phyloP scores from a whole-genome alignment of 495 filamentous ascomycete genomes.

The Daldinia vernicosa region DNA sequence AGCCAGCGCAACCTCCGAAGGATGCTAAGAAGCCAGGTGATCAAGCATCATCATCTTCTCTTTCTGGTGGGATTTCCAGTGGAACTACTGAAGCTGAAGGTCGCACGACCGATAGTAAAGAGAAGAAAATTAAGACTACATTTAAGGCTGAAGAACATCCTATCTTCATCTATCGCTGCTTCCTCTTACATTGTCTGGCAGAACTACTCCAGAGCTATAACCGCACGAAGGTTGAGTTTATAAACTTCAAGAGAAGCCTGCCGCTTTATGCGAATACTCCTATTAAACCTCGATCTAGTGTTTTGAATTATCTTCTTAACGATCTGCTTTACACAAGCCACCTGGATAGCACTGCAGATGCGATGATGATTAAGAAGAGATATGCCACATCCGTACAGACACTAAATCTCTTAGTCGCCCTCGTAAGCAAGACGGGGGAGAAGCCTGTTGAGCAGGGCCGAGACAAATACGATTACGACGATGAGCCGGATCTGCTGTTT shows the following conservation, averaged over 20 bases:
- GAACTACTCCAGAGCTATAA: slow-evolving; percentile 95
- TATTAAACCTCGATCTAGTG: slow-evolving; percentile 90
- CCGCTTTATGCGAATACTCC: slow-evolving; percentile 82
- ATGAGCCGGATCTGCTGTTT: slow-evolving; percentile 88
- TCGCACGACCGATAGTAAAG: slow-evolving; percentile 52
- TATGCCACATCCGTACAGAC: slow-evolving; percentile 84
- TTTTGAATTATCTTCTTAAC: slow-evolving; percentile 92
- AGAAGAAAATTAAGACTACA: slow-evolving; percentile 77
- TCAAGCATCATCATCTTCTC: slow-evolving; percentile 43
- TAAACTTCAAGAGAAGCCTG: slow-evolving; percentile 93
- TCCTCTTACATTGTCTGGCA: slow-evolving; percentile 90
- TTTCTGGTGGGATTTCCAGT: slow-evolving; percentile 39
- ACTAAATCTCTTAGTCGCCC: slow-evolving; percentile 80
- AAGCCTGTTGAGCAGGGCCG: slow-evolving; percentile 59
- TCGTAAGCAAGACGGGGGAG: slow-evolving; percentile 89
- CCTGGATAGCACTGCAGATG: slow-evolving; percentile 73
- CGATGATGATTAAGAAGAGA: slow-evolving; percentile 81
- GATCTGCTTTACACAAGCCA: slow-evolving; percentile 82
- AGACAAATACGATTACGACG: slow-evolving; percentile 69
- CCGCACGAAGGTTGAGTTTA: slow-evolving; percentile 95
- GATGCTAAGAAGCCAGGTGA: slow-evolving; percentile 58
- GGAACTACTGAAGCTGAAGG: slow-evolving; percentile 32
- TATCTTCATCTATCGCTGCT: slow-evolving; percentile 95
- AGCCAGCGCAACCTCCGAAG: slow-evolving; percentile 57
- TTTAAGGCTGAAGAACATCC: slow-evolving; percentile 95